Evolutionary conservation across 345 rosid genomes (phyloP).

Genomic region (Sapria himalayana): DNA sequence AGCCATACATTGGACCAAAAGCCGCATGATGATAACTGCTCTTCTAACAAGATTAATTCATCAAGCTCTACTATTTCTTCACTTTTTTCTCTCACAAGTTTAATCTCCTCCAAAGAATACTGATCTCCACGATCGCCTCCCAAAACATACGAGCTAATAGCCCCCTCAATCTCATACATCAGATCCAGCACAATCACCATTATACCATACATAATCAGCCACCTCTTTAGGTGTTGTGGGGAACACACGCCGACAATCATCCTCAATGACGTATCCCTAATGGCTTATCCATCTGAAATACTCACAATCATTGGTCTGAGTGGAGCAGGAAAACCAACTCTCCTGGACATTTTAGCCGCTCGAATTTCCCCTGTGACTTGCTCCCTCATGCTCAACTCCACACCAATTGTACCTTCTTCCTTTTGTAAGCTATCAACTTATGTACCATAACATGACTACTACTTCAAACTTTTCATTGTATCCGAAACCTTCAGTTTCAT

Average conservation of each 20-base stretch:
- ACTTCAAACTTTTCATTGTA: conserved; percentile 56
- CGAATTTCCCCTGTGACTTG: conserved; percentile 61
- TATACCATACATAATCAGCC: conserved; percentile 11
- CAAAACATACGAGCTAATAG: conserved; percentile 33
- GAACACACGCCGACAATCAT: conserved; percentile 30
- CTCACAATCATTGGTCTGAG: conserved; percentile 90
- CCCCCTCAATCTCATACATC: conserved; percentile 46
- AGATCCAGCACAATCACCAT: conserved; percentile 19
- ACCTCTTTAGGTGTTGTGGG: conserved; percentile 20
- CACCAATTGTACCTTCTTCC: conserved; percentile 54
- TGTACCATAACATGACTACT: conserved; percentile 75
- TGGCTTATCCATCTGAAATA: conserved; percentile 64
- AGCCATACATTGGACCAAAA: no score
- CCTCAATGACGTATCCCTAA: conserved; percentile 44
- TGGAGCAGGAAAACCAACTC: conserved; percentile 93
- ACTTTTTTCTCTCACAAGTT: no score
- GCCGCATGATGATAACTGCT: no score
- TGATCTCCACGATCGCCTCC: conserved; percentile 14
- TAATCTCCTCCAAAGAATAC: conserved; percentile 30
- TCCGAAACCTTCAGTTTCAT: conserved; percentile 53
- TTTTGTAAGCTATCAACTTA: conserved; percentile 72
- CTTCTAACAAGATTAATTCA: no score
- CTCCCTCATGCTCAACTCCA: conserved; percentile 38
- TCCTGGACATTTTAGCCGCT: conserved; percentile 77
- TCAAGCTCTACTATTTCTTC: no score